Base-by-base conservation (phyloP, 2,329 filamentous ascomycete species). In the Diaporthe longicolla region DNA sequence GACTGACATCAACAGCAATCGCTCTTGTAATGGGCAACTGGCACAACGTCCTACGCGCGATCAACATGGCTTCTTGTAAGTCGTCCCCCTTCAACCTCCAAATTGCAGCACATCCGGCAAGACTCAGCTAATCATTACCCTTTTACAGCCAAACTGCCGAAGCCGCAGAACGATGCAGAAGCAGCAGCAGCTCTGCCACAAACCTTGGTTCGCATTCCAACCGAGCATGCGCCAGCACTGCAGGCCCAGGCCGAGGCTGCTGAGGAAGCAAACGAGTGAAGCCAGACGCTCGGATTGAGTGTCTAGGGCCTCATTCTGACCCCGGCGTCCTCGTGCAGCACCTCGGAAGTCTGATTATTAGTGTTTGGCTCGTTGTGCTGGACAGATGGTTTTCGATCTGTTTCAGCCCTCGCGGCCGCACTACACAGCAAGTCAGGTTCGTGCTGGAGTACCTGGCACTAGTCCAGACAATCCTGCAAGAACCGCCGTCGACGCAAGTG, bases 21-120 rank as follows among this genome's bases (percentile, higher is more conserved):
- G 94, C 94, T 52, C 89, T 92, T n/a, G 94, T 97, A 29, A 87
- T 97, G 81, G 90, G 92, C 70, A 97, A 97, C 82, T 97, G 94
- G 94, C 93, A 95, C 82, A 95, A 94, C 78, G 94, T 97, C 77
- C 87, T 97, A 75, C 89, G 93, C 77, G 94, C 94, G 55, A 95
- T 97, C 80, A 93, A 93, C 80, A 95, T 97, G 93, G 94, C 94
- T 76, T 95, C 93, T 75, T 89, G 94, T 95, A 87, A 80, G 91
- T 85, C 58, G 15, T 8, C 17, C 9, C 50, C 50, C 74, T 26
- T 45, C 29, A 55, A 55, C 52, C 10, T 75, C 21, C n/a, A 70
- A 65, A 69, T 50, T 61, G 73, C 73, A 75, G 65, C 74, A 40
- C 9, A 8, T 15, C 29, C 17, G 45, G 48, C 21, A 54, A 37